Conservation (phyloP, 768 basidiomycete species). For the Ramaria rubella region DNA sequence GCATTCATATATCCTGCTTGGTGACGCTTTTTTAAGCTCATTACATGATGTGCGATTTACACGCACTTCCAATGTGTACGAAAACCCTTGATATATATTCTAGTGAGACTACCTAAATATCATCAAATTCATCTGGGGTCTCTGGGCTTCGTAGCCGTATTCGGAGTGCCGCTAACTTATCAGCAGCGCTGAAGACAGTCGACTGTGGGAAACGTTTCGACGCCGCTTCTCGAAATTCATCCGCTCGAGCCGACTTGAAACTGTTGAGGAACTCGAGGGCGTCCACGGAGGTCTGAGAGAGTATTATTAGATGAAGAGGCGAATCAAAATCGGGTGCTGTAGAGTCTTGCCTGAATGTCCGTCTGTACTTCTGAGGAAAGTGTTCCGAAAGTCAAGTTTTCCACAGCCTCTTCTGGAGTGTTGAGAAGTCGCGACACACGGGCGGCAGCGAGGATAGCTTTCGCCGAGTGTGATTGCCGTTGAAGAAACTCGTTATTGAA, state of each 20-base stretch:
- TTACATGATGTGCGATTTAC: too few species aligned
- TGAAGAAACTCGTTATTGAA: slow-evolving; percentile 78
- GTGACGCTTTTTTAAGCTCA: too few species aligned
- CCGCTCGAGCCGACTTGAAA: slow-evolving; percentile 44
- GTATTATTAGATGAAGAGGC: background rate
- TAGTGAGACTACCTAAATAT: too few species aligned
- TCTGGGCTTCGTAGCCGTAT: background rate
- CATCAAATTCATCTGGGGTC: too few species aligned
- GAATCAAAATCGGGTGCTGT: background rate
- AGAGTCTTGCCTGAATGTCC: slow-evolving; percentile 39
- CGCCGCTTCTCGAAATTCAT: slow-evolving; percentile 56
- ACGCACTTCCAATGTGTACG: too few species aligned
- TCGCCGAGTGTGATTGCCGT: slow-evolving; percentile 41
- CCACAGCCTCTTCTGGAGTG: slow-evolving; percentile 51
- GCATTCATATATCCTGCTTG: too few species aligned
- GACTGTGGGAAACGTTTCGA: slow-evolving; percentile 51
- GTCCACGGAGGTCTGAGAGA: slow-evolving; percentile 43
- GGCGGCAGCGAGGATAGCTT: slow-evolving; percentile 58
- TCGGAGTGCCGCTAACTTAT: slow-evolving; percentile 34
- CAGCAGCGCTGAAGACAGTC: slow-evolving; percentile 54
- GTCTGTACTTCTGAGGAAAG: slow-evolving; percentile 39
- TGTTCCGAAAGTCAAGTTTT: slow-evolving; percentile 46
- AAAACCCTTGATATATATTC: too few species aligned
- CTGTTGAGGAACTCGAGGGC: slow-evolving; percentile 43
- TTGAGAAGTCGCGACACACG: slow-evolving; percentile 44